A percentile compares a stretch with the other conserved stretches of the same genome.
Evolutionary conservation across 768 basidiomycete genomes (phyloP).

Genomic region (Mycena belliarum): DNA sequence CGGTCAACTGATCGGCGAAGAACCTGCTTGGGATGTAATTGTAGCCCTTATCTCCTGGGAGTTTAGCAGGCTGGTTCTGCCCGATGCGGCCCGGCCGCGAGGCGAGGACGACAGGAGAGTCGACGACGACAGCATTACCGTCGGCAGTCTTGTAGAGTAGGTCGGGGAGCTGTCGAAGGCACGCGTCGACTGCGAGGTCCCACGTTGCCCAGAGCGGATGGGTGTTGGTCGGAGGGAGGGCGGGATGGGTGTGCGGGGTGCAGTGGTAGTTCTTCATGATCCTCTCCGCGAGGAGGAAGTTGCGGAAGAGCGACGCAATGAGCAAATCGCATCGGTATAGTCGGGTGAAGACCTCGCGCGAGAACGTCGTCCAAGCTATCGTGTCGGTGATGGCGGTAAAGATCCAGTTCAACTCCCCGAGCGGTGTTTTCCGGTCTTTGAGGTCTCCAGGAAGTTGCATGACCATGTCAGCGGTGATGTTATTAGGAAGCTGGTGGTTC

Average conservation of each 20-base stretch:
- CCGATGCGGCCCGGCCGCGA: constrained; percentile 43
- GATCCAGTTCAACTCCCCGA: constrained; percentile 99
- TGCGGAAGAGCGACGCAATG: constrained; percentile 94
- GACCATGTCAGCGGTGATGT: constrained; percentile 85
- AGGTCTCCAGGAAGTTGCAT: constrained; percentile 95
- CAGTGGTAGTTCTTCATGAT: constrained; percentile 99
- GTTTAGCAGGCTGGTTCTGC: constrained; percentile 27
- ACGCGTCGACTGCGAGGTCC: constrained; percentile 96
- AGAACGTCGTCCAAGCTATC: constrained; percentile 98
- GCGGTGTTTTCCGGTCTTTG: constrained; percentile 92
- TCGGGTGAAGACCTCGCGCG: constrained; percentile 89
- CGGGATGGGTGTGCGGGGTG: constrained; percentile 90
- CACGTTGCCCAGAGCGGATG: constrained; percentile 96
- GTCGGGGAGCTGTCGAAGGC: constrained; percentile 89
- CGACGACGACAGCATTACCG: constrained; percentile 22
- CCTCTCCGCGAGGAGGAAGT: constrained; percentile 94
- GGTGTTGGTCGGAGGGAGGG: constrained; percentile 93
- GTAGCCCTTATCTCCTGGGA: constrained; percentile 50
- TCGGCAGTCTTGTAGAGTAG: constrained; percentile 53
- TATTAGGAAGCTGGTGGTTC: constrained; percentile 82
- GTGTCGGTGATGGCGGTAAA: constrained; percentile 99
- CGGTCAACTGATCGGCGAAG: constrained; percentile 94
- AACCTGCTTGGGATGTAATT: constrained; percentile 86
- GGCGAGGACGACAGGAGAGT: constrained; percentile 29
- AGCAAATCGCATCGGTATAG: constrained; percentile 94